A percentile compares a stretch with the other conserved stretches of the same genome.
phyloP scores from a whole-genome alignment of 2,329 filamentous ascomycete genomes.

The Beauveria medogensis region DNA sequence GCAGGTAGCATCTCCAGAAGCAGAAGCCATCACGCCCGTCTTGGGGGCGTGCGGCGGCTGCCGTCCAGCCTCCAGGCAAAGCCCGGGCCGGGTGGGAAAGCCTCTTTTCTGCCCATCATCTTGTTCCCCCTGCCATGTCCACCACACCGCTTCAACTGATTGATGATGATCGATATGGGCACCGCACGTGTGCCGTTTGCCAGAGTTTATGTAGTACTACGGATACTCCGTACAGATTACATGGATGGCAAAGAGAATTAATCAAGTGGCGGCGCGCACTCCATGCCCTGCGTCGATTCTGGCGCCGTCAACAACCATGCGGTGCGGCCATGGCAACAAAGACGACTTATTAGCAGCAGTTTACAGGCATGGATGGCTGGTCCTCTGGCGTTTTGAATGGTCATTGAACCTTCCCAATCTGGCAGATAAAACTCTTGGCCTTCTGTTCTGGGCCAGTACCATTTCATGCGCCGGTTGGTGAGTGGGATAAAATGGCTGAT shows the following conservation, averaged over 20 bases:
- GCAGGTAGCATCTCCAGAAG: conserved; percentile 8
- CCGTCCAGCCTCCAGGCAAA: neutral
- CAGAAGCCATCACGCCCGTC: neutral
- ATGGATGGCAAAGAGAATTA: neutral
- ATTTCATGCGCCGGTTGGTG: neutral
- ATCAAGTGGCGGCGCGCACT: neutral
- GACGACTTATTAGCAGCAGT: too few relatives aligned
- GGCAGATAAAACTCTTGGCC: neutral
- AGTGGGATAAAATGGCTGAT: neutral
- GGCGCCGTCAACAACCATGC: neutral
- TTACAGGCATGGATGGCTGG: neutral
- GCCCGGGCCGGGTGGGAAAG: neutral
- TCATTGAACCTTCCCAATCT: conserved; percentile 1
- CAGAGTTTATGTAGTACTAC: neutral
- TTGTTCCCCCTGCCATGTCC: neutral
- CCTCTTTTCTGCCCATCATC: neutral
- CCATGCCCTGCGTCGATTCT: neutral
- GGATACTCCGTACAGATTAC: too few relatives aligned
- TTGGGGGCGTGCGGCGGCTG: neutral
- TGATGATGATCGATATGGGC: neutral
- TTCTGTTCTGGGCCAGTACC: neutral
- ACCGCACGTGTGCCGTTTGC: conserved; percentile 4
- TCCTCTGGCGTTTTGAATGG: neutral
- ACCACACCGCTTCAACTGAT: conserved; percentile 8
- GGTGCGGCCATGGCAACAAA: conserved; percentile 2